Evolutionary conservation across 2,329 filamentous ascomycete species (phyloP).

Genomic region (Byssothecium circinans): DNA sequence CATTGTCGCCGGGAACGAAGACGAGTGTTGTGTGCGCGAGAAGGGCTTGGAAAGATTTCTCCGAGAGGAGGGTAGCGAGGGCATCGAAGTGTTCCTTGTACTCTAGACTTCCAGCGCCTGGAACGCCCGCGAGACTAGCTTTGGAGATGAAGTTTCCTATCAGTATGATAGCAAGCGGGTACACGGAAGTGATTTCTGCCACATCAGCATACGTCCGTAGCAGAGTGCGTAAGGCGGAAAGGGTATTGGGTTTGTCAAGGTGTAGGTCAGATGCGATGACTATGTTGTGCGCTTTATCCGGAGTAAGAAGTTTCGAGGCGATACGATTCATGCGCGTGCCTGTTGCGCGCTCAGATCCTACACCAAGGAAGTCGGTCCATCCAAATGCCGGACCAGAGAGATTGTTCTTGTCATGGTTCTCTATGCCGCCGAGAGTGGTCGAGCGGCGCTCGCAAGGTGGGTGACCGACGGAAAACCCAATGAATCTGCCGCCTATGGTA

Average conservation of each 20-base stretch:
- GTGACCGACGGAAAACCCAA: slow-evolving; percentile 87
- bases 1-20: slow-evolving; percentile 94
- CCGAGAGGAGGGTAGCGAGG: slow-evolving; percentile 76
- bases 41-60: slow-evolving; percentile 70
- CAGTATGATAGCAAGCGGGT: slow-evolving; percentile 78
- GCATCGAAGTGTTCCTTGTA: slow-evolving; percentile 97
- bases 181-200: slow-evolving; percentile 61
- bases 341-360: slow-evolving; percentile 83
- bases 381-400: slow-evolving; percentile 63
- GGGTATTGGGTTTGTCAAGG: slow-evolving; percentile 78
- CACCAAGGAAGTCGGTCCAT: slow-evolving; percentile 94
- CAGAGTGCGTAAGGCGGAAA: slow-evolving; percentile 79
- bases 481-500: slow-evolving; percentile 86
- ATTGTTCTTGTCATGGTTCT: slow-evolving; percentile 46
- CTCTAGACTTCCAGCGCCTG: slow-evolving; percentile 80
- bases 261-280: slow-evolving; percentile 85
- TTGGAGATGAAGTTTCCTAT: slow-evolving; percentile 78
- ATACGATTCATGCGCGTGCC: slow-evolving; percentile 81
- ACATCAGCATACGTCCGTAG: slow-evolving; percentile 67
- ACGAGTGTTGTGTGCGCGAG: slow-evolving; percentile 81
- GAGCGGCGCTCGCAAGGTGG: slow-evolving; percentile 86
- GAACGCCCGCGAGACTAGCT: slow-evolving; percentile 62
- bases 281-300: slow-evolving; percentile 52
- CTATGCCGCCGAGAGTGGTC: slow-evolving; percentile 72
- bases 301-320: slow-evolving; percentile 65